These are phyloP conservation scores for Sugiyamaella marilandica DNA, from an alignment of 805 yeast species.

Conservation along the genomic window DNA sequence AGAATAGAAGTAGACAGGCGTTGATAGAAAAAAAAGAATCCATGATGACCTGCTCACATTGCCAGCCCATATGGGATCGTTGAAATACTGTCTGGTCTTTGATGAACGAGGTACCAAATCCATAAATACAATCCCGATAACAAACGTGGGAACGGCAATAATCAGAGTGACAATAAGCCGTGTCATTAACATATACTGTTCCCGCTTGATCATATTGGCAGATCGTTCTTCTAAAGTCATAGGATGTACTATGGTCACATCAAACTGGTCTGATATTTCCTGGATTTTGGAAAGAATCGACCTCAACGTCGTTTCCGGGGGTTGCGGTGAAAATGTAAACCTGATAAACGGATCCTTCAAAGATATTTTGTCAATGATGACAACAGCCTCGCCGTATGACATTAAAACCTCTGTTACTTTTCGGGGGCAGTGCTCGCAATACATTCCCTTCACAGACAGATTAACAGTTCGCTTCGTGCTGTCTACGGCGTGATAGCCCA, in stretches of 20 bases:
- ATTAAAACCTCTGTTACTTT: conserved; percentile 45
- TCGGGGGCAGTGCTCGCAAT: conserved; percentile 65
- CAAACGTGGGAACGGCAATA: conserved; percentile 62
- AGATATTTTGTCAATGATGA: conserved; percentile 50
- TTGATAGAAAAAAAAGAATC: conserved; percentile 58
- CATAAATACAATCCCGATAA: conserved; percentile 69
- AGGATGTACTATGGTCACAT: conserved; percentile 50
- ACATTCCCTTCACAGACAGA: conserved; percentile 60
- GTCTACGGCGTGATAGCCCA: conserved; percentile 45
- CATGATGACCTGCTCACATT: conserved; percentile 58
- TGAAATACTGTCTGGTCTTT: conserved; percentile 48
- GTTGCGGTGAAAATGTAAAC: conserved; percentile 60
- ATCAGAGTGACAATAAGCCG: conserved; percentile 48
- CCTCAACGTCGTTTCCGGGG: conserved; percentile 51
- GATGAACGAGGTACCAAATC: conserved; percentile 45
- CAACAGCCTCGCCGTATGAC: conserved; percentile 52
- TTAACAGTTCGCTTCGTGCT: conserved; percentile 52
- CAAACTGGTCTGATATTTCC: conserved; percentile 43
- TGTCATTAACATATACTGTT: conserved; percentile 41
- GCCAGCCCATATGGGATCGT: conserved; percentile 59
- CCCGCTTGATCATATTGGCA: conserved; percentile 43
- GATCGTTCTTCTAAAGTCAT: conserved; percentile 62
- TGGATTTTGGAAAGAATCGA: conserved; percentile 47
- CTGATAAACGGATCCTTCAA: conserved; percentile 53
- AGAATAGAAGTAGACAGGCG: conserved; percentile 70